Base-by-base conservation (phyloP, 2,329 filamentous ascomycete species). In the Pestalotiopsis sp. region DNA sequence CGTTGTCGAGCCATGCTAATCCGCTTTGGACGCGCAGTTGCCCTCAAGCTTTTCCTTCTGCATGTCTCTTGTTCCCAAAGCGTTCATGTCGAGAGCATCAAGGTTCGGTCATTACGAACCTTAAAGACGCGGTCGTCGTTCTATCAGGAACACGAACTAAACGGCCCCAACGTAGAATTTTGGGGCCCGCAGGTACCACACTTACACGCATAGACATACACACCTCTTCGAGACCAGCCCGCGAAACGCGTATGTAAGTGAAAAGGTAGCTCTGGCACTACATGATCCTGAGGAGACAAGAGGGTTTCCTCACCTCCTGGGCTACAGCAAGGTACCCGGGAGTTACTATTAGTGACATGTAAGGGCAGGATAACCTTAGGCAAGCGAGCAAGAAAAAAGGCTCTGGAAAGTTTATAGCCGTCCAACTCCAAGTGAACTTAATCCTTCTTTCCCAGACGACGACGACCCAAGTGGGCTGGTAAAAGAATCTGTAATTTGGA, bases 271-370 rank as follows among this genome's bases (percentile, higher is more conserved):
- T 62, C 20, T 27, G 14, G 20, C 59, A 36, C 27, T 36, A 9
- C 23, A 27, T 23, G 9, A 23, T n/a, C 12, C 9, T 36, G 14
- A 20, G 17, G 20, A 9, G 7, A 52, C n/a, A 17, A 62, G 59
- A 36, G 31, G 27, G 31, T 62, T 62, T 62, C 31, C 31, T 14
- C 27, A n/a, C 38, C 31, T 9, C 25, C 27, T 23, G 12, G 57
- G 27, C 59, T 62, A 62, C 59, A 31, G 59, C 59, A 62, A 62
- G 59, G 59, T 62, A 62, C 59, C 59, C 59, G 59, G n/a, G 59
- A 62, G 59, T 62, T 38, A 62, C 59, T 9, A 11, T 36, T 12
- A 39, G 59, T 39, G 25, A 62, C 59, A 62, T 62, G 59, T 62
- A 62, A 62, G 57, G 57, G 57, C 23, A 27, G 13, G 23, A 36